Base-by-base conservation (phyloP, 768 basidiomycete genomes). In the Clathrus columnatus region DNA sequence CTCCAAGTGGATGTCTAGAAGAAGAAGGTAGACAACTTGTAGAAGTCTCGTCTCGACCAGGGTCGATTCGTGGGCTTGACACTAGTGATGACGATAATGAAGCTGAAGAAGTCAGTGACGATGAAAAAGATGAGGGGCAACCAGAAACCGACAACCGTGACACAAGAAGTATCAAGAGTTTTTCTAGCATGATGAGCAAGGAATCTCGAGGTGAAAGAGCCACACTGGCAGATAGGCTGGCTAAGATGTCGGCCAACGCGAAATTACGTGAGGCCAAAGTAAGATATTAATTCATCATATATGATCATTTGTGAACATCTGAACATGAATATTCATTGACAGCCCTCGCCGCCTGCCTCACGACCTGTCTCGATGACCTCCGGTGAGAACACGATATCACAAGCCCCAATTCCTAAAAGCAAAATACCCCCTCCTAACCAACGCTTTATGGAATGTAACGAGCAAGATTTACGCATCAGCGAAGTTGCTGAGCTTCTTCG, bases 201-300 rank as follows among this genome's bases (percentile, higher is more conserved):
- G 50, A 48, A 61, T 72, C 73, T 32, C 70, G 73, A 59, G 70
- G 67, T 28, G 71, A 75, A 42, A 70, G 91, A 54, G 85, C 83
- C 68, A 93, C 82, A 61, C 68, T 97, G 43, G 80, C 86, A 17
- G 92, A 93, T 69, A 75, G 93, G 32, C 68, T 97, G 62, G 87
- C 91, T 6, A 81, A 79, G 57, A 80, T 94, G 67, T 84, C 88
- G 6, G 83, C 67, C 42, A 45, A 48, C 14, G 47, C n/a, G 51
- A 56, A 17, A 36, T 29, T 21, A 21, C 24, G 23, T 20, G 48
- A 48, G 54, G 11, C 51, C 41, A 50, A 56, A 48, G 49, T 57
- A 45, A 27, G 23, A 41, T 23, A 57, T 49, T 29, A 61, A 61
- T 21, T 46, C 11, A 46, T 51, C 24, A 41, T 47, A n/a, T n/a